Base-by-base conservation (phyloP, 2,329 filamentous ascomycete genomes). In the Fusarium drepaniforme region DNA sequence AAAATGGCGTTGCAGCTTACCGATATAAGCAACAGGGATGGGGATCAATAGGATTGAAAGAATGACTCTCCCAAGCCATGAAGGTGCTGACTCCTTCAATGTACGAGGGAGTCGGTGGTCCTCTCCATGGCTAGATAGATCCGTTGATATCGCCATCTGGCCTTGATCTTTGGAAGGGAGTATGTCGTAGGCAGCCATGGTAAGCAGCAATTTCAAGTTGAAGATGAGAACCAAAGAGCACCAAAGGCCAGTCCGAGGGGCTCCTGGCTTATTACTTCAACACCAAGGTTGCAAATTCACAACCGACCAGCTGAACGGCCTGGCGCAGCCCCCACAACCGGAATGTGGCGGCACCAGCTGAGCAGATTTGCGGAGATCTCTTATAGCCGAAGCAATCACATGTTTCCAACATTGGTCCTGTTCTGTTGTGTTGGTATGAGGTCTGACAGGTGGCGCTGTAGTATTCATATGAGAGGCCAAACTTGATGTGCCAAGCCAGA, bases 1-100 rank as follows among this genome's bases (percentile, higher is more conserved):
- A 25, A 37, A 8, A 30, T 30, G 15, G 3, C 8, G 16, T 16
- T 8, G 21, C 6, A 9, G 12, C 35, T 30, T 65, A 30, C 63
- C 8, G 5, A 65, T 25, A 13, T 65, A 59, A 6, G 38, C 51
- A 5, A 37, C 4, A 0, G 64, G 53, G 38, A 66, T 28, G 12
- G 16, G 2, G 8, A 51, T 28, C 33, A 60, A 15, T 2, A 59
- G 12, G 4, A 30, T 23, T 15, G 40, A 18, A 42, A 60, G 4
- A 9, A 51, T 30, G 6, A 65, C 51, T 30, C 63, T 65, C 51
- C 51, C 46, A 21, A 44, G 15, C 63, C 51, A 59, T 18, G 63
- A 65, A 28, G 63, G 63, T 3, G 63, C 38, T 5, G 51, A 44
- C 23, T 65, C 21, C 23, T 46, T 65, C n/a, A 65, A 16, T 2